Base-by-base conservation (phyloP, 1,284 basidiomycete species). In the Tylopilus sp. region DNA sequence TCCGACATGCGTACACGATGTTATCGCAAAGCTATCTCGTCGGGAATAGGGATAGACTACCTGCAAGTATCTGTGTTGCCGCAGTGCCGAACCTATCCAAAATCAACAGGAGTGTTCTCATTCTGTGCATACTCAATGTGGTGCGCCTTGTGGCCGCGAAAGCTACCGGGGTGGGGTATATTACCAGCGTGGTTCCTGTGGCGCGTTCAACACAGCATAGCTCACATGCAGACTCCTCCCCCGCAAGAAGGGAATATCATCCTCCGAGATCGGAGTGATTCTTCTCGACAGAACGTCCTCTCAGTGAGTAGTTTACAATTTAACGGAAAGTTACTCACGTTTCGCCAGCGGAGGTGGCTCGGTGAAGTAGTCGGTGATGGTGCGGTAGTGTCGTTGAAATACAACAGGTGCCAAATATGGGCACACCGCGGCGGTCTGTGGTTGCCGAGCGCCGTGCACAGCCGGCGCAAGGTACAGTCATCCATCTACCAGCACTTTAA, bases 401-500 rank as follows among this genome's bases (percentile, higher is more conserved):
- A 44, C 28, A 26, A 8, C 5, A 13, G 23, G 44, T 50, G 25
- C 49, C 34, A 44, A 16, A 50, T 50, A 31, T 37, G 34, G 48
- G 40, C 10, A 16, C 15, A 33, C 15, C 15, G n/a, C n/a, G 3
- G 6, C 23, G 23, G 6, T 6, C 23, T 23, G 23, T 23, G 23
- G 23, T 23, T 23, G 23, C 23, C n/a, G n/a, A n/a, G n/a, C n/a
- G n/a, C n/a, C n/a, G n/a, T n/a, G n/a, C n/a, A n/a, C n/a, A n/a
- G n/a, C n/a, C n/a, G n/a, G n/a, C n/a, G 23, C 23, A 23, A 23
- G 23, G 23, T 23, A 23, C n/a, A n/a, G n/a, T n/a, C n/a, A n/a
- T n/a, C n/a, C n/a, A n/a, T n/a, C n/a, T n/a, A n/a, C n/a, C n/a
- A n/a, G n/a, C n/a, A n/a, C n/a, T n/a, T n/a, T n/a, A n/a, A n/a